phyloP scores from a whole-genome alignment of 129 eudicot genomes.

The Centella asiatica region DNA sequence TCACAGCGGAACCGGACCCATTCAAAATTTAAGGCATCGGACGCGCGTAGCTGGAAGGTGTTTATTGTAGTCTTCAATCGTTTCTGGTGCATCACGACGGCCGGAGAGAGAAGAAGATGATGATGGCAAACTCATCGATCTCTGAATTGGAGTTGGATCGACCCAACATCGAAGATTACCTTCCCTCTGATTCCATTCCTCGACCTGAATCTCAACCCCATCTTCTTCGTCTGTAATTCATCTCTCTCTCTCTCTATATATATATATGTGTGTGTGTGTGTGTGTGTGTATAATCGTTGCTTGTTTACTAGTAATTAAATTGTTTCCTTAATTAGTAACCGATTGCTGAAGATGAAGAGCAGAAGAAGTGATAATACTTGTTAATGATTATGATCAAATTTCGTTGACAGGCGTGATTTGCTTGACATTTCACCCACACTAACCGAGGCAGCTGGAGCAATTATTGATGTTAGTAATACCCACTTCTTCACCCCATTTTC shows the following conservation, averaged over 20 bases:
- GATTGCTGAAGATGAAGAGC: too few relatives aligned
- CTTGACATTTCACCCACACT: slow-evolving; percentile 85
- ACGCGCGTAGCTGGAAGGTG: too few relatives aligned
- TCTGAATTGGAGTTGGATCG: slow-evolving; percentile 78
- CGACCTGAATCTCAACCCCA: slow-evolving; percentile 46
- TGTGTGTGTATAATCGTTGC: too few relatives aligned
- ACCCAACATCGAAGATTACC: slow-evolving; percentile 84
- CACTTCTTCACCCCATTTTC: background rate
- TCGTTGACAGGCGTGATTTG: slow-evolving; percentile 63
- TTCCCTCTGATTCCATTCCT: slow-evolving; percentile 54
- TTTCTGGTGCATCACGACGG: too few relatives aligned
- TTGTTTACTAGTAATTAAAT: too few relatives aligned
- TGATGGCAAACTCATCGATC: slow-evolving; percentile 30
- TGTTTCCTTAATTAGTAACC: too few relatives aligned
- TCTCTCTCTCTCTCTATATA: background rate
- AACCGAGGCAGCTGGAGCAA: slow-evolving; percentile 94
- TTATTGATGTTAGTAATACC: slow-evolving; percentile 68
- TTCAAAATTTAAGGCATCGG: background rate
- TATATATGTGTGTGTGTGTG: background rate
- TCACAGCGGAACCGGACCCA: background rate
- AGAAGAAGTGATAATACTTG: too few relatives aligned
- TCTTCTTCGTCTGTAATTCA: slow-evolving; percentile 61
- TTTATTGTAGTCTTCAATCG: too few relatives aligned
- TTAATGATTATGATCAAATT: background rate
- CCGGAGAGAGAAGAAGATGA: slow-evolving; percentile 4